Conservation (phyloP, 2,329 filamentous ascomycete genomes). For the Alternaria sp. region DNA sequence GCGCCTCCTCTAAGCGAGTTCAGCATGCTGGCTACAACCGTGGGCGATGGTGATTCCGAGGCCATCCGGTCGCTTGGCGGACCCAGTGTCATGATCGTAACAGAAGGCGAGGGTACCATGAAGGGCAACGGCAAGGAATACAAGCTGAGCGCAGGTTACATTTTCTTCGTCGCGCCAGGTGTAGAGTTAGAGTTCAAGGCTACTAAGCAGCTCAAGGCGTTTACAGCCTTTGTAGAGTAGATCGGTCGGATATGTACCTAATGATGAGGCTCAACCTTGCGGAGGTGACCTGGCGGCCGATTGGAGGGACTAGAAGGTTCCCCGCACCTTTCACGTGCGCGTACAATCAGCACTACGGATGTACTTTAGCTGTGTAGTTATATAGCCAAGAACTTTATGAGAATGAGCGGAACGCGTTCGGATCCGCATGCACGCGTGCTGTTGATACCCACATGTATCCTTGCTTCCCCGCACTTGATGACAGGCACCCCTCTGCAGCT, state of each 20-base stretch:
- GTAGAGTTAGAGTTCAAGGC: constrained; percentile 58
- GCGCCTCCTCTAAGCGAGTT: constrained; percentile 76
- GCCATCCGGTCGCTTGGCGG: constrained; percentile 64
- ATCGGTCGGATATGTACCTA: not conserved
- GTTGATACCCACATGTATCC: constrained; percentile 31
- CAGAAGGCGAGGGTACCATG: constrained; percentile 66
- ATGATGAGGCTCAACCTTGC: constrained; percentile 23
- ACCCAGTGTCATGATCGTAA: constrained; percentile 70
- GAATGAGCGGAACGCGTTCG: constrained; percentile 20
- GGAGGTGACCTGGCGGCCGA: constrained; percentile 23
- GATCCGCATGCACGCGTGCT: constrained; percentile 34
- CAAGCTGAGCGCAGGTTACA: constrained; percentile 67
- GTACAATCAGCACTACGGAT: not conserved
- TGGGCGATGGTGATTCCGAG: constrained; percentile 68
- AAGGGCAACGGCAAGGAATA: constrained; percentile 62
- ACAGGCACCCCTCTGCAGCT: constrained; percentile 16
- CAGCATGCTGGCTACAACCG: constrained; percentile 67
- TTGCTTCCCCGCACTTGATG: constrained; percentile 41
- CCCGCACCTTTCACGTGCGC: constrained; percentile 20
- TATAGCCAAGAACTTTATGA: constrained; percentile 6
- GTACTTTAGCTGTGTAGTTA: constrained; percentile 1
- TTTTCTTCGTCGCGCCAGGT: constrained; percentile 72
- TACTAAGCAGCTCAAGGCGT: constrained; percentile 56
- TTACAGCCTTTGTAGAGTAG: constrained; percentile 58
- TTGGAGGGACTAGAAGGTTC: constrained; percentile 28